Evolutionary conservation across 2,329 filamentous ascomycete genomes (phyloP).

Genomic region (Graphium sp.): DNA sequence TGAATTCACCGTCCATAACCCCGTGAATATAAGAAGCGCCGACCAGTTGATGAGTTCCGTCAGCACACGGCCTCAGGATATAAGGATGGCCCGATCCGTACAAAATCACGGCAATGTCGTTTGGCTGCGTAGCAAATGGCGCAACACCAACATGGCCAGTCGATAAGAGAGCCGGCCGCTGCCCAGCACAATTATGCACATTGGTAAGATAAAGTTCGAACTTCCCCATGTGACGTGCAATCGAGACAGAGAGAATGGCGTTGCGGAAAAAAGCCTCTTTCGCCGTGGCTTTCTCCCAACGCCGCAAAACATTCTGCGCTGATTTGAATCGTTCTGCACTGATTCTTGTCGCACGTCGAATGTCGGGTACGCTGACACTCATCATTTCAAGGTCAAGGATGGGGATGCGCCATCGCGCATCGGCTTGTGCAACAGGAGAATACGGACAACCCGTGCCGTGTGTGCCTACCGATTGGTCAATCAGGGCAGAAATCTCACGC

Average conservation of each 20-base stretch:
- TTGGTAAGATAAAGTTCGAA: neutral
- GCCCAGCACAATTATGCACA: neutral
- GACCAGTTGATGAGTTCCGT: neutral
- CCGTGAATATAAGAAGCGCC: constrained; percentile 1
- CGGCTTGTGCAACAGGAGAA: too few species aligned
- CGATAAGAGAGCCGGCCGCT: neutral
- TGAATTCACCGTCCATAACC: neutral
- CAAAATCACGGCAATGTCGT: neutral
- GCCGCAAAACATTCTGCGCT: neutral
- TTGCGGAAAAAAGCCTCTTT: too few species aligned
- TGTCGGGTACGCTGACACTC: neutral
- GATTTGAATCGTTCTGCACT: neutral
- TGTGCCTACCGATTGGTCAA: neutral
- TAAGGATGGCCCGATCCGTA: neutral
- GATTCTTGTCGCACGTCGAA: neutral
- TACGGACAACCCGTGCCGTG: too few species aligned
- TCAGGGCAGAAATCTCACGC: too few species aligned
- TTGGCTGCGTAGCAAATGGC: neutral
- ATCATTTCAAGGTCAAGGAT: neutral
- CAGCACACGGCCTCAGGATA: neutral
- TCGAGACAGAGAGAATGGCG: neutral
- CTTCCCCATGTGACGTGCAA: neutral
- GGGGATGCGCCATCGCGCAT: constrained; percentile 1
- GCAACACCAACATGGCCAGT: neutral
- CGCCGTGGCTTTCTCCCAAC: neutral